Conservation (phyloP, 2,329 filamentous ascomycete species). For the Botrytis fragariae region DNA sequence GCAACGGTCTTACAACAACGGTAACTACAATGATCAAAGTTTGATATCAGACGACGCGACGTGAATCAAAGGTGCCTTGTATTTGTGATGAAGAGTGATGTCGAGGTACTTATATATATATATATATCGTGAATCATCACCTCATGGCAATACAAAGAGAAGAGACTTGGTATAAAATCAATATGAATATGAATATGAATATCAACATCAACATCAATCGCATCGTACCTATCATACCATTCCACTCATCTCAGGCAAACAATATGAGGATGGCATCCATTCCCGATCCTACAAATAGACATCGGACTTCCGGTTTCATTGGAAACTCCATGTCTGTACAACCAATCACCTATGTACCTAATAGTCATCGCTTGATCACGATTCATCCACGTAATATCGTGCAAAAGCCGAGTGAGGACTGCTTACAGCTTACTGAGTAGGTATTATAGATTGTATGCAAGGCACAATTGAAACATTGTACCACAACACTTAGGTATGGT, state of each 20-base stretch:
- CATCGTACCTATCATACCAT: not conserved
- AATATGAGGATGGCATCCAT: not conserved
- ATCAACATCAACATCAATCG: not conserved
- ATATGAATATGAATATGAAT: not conserved
- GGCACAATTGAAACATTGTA: constrained; percentile 3
- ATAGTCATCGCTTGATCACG: not conserved
- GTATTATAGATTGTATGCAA: not conserved
- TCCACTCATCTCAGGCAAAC: not conserved
- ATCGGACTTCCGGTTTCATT: constrained; percentile 4
- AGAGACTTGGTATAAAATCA: not conserved
- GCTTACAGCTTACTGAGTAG: not conserved
- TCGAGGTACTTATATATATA: too few relatives aligned
- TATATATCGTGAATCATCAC: not conserved
- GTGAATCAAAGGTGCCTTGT: not conserved
- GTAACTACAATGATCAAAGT: not conserved
- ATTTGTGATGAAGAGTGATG: too few relatives aligned
- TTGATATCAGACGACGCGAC: not conserved
- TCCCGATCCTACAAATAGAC: not conserved
- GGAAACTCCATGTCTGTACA: not conserved
- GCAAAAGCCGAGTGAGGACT: not conserved
- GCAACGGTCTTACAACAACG: not conserved
- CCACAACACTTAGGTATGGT: not conserved
- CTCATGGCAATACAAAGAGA: not conserved
- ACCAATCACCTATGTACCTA: not conserved
- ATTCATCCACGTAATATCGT: not conserved